Conservation (phyloP, 495 filamentous ascomycete genomes). For the Tuber indicum region DNA sequence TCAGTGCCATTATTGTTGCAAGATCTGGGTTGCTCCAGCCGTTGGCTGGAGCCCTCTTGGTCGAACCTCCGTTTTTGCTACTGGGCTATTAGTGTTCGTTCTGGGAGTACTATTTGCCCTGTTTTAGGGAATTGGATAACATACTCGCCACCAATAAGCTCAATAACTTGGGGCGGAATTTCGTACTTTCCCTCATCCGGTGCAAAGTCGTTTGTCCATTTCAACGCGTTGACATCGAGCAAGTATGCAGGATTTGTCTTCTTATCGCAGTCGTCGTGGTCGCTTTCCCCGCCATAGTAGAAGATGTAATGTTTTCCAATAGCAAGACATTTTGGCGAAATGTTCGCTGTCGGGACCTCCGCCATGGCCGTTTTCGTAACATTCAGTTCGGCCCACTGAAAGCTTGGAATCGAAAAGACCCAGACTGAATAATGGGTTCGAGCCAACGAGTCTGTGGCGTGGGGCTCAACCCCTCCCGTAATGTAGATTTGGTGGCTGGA, state of each 20-base stretch:
- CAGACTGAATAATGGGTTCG: background rate
- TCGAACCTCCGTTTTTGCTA: background rate
- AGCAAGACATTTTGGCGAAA: constrained; percentile 3
- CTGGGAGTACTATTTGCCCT: background rate
- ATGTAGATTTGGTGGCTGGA: constrained; percentile 19
- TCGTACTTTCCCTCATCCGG: background rate
- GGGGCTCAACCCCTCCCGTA: background rate
- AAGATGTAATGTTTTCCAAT: constrained; percentile 18
- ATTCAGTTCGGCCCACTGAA: constrained; percentile 14
- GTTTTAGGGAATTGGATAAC: background rate
- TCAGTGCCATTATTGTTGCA: background rate
- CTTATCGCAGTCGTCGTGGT: background rate
- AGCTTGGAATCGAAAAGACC: constrained; percentile 13
- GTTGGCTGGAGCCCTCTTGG: background rate
- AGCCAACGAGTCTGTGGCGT: rapidly evolving
- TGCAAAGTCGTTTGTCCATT: constrained; percentile 10
- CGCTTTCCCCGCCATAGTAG: constrained; percentile 14
- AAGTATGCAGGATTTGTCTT: constrained; percentile 8
- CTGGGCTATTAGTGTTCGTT: background rate
- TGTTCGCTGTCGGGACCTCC: background rate
- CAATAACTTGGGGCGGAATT: background rate
- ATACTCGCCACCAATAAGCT: background rate
- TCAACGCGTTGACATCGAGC: constrained; percentile 6
- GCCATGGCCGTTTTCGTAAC: background rate
- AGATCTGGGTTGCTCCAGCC: background rate